These are phyloP conservation scores for Mariannaea elegans DNA, from an alignment of 2,329 filamentous ascomycete genomes.

Conservation along the genomic window DNA sequence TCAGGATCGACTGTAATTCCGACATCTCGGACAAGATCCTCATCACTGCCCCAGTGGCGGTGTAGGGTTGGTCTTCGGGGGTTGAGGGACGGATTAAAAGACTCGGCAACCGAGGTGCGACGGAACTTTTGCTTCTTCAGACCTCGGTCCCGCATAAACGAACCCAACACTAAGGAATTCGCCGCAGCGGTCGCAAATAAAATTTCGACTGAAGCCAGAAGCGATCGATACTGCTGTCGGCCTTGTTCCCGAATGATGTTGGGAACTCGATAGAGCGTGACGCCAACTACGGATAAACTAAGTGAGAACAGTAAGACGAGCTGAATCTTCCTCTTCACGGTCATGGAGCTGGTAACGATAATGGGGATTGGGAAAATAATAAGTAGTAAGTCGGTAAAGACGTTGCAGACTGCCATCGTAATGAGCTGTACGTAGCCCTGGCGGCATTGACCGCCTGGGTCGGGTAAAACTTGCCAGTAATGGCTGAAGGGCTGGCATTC, in stretches of 20 bases:
- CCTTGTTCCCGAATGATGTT: constrained; percentile 76
- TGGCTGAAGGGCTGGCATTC: constrained; percentile 82
- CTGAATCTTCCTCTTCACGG: constrained; percentile 78
- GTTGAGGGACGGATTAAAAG: constrained; percentile 59
- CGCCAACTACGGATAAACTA: constrained; percentile 80
- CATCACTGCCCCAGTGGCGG: constrained; percentile 86
- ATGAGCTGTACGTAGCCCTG: constrained; percentile 88
- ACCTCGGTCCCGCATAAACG: constrained; percentile 89
- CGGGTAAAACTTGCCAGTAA: constrained; percentile 85
- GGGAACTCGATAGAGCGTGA: constrained; percentile 84
- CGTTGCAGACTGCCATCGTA: constrained; percentile 88
- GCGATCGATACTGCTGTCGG: constrained; percentile 84
- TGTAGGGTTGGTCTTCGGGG: constrained; percentile 61
- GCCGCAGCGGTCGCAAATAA: constrained; percentile 87
- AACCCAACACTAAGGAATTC: constrained; percentile 89
- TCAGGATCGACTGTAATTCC: constrained; percentile 73
- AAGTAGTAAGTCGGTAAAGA: constrained; percentile 87
- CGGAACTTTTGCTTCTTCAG: constrained; percentile 89
- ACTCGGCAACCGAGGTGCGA: constrained; percentile 69
- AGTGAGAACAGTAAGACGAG: constrained; percentile 84
- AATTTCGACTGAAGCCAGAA: constrained; percentile 90
- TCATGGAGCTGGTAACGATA: constrained; percentile 81
- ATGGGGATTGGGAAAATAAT: constrained; percentile 91
- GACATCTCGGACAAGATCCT: constrained; percentile 83
- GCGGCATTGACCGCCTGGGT: constrained; percentile 86